Conservation (phyloP, 148 eudicot genomes). For the Silene conica region DNA sequence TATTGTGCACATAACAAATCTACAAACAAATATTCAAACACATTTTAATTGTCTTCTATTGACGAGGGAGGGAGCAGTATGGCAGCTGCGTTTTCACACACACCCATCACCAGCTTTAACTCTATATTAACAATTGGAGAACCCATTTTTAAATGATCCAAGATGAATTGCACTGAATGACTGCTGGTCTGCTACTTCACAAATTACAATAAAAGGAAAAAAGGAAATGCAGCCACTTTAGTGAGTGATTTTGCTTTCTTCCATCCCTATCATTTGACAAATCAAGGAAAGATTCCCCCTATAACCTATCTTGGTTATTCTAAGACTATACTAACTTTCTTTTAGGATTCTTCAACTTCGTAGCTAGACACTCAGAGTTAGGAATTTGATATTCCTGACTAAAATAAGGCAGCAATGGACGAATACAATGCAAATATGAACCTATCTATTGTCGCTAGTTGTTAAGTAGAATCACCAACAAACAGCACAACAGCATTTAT, state of each 20-base stretch:
- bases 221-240: too few species aligned
- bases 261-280: neutral
- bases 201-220: too few species aligned
- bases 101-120: neutral
- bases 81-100: neutral
- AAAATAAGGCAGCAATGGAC: neutral
- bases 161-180: too few species aligned
- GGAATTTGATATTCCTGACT: neutral
- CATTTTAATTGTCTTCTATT: neutral
- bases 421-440: neutral
- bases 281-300: neutral
- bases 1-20: slow-evolving; percentile 8
- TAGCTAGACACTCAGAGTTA: neutral
- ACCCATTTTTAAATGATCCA: too few species aligned
- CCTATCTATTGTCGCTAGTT: neutral
- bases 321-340: neutral
- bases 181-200: too few species aligned
- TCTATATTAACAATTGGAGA: too few species aligned
- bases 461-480: neutral
- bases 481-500: neutral
- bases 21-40: neutral
- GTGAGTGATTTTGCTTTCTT: too few species aligned
- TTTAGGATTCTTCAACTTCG: neutral
- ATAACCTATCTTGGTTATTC: neutral
- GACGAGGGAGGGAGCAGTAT: neutral